Evolutionary conservation across 2,329 filamentous ascomycete species (phyloP).

Genomic region (Penicillium sp.): DNA sequence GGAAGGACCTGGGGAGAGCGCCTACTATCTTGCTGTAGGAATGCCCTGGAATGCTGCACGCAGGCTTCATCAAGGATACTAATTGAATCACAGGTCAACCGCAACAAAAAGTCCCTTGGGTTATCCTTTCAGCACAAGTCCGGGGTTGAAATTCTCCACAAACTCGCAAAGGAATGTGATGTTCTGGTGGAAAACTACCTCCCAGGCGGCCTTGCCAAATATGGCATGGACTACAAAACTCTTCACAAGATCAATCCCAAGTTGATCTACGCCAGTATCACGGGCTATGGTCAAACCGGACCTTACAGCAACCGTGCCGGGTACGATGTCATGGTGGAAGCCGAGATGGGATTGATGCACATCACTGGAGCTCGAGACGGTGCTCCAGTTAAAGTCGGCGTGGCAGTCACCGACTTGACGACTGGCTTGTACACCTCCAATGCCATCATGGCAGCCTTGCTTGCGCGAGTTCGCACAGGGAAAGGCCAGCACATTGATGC

Average conservation of each 20-base stretch:
- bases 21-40: slow-evolving; percentile 85
- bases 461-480: slow-evolving; percentile 72
- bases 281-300: slow-evolving; percentile 93
- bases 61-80: not conserved
- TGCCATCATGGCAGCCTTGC: slow-evolving; percentile 87
- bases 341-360: slow-evolving; percentile 97
- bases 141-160: slow-evolving; percentile 84
- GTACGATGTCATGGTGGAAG: slow-evolving; percentile 99
- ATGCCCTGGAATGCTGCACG: not conserved
- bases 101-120: slow-evolving; percentile 93
- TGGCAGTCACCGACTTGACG: slow-evolving; percentile 93
- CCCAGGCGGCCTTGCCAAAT: slow-evolving; percentile 85
- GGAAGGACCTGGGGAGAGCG: slow-evolving; percentile 78
- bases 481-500: slow-evolving; percentile 91
- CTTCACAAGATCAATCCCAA: slow-evolving; percentile 77
- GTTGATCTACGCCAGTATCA: slow-evolving; percentile 93
- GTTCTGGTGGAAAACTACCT: slow-evolving; percentile 97
- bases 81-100: slow-evolving; percentile 67
- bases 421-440: slow-evolving; percentile 95
- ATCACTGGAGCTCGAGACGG: slow-evolving; percentile 89
- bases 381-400: slow-evolving; percentile 92
- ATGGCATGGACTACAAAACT: slow-evolving; percentile 83
- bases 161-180: slow-evolving; percentile 80
- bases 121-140: slow-evolving; percentile 85
- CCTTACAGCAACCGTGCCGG: slow-evolving; percentile 85